Evolutionary conservation across 192 early-diverging fungal species (phyloP), one percentile per base, ranked within the genome.

Genomic region (Backusella sp.): DNA sequence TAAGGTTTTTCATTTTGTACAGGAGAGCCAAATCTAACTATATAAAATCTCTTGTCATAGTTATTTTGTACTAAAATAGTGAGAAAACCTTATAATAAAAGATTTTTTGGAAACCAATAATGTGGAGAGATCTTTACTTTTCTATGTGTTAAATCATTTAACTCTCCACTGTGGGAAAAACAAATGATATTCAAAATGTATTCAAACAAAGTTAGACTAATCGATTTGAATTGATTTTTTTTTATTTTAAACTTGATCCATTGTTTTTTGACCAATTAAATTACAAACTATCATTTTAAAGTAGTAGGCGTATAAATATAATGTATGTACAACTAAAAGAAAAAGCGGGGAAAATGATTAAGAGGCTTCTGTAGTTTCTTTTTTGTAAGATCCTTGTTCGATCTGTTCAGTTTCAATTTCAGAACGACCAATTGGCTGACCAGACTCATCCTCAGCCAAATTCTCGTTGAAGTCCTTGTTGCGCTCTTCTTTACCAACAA

Each of bases 401-500:
- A 34, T 6, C 35, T 56, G 30, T 5, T 73, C 46, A 34, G 30
- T 28, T 56, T 73, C 72, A 15, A 73, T 73, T 23, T 73, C 72
- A n/a, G 23, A n/a, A 21, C 15, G 9, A 11, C 72, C 72, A 46
- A 73, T 53, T 17, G 53, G 7, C 21, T 32, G 46, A n/a, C 35
- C 67, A 39, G 68, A 23, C 17, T 72, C 49, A 14, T 77, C 68
- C 14, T 73, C 70, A 14, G 42, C 76, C 6, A 77, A 37, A 34
- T 76, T 26, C 23, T 72, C 68, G 17, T 46, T 79, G 75, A 93
- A 92, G 56, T 82, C 76, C 46, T 85, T 84, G 32, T 85, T 85
- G 37, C 83, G 81, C 56, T 86, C 85, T 79, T 92, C 92, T 17
- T 79, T 89, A 23, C 92, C 90, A 66, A 90, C 41, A 21, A 87